Base-by-base conservation (phyloP, 768 basidiomycete genomes). In the Boletellus emodensis region DNA sequence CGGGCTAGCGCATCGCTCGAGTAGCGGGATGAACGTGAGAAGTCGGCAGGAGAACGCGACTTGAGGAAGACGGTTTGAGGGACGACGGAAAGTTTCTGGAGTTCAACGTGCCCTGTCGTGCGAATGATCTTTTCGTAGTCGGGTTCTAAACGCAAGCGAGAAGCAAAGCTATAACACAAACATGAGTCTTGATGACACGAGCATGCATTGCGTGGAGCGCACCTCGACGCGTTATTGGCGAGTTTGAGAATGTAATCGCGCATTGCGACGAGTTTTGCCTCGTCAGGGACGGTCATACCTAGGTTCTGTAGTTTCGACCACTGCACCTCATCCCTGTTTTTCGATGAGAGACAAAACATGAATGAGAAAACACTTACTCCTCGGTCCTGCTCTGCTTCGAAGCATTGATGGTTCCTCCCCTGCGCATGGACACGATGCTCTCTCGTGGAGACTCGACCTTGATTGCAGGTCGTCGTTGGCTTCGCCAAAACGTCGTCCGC, bases 11-110 rank as follows among this genome's bases (percentile, higher is more conserved):
- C 42, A n/a, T 74, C 61, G 7, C 72, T 71, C 40, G 73, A 68
- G 49, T 75, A 73, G 30, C 78, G 79, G 26, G 77, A 73, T 13
- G 71, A 62, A 38, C 58, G 60, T 9, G 68, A 49, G 11, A 67
- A 47, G 6, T 84, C 81, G 6, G 71, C 63, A 20, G 68, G 62
- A 17, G 65, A 41, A 17, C 54, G 54, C 24, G 79, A 62, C 59
- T 80, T 89, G 57, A 96, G 72, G 68, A 97, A 96, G 17, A 96
- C 84, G 0, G 92, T 96, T 52, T 90, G 91, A 12, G 93, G 92
- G 0, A 94, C 88, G 5, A 94, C 86, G 1, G 87, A 86, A 4
- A 97, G 81, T 60, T 90, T 92, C 59, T 87, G 87, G 36, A 99
- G 77, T 51, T 91, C 87, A 32, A 92, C 75, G 43, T 85, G 80